phyloP scores from a whole-genome alignment of 305 asterid genomes.

The Nicotiana rustica region DNA sequence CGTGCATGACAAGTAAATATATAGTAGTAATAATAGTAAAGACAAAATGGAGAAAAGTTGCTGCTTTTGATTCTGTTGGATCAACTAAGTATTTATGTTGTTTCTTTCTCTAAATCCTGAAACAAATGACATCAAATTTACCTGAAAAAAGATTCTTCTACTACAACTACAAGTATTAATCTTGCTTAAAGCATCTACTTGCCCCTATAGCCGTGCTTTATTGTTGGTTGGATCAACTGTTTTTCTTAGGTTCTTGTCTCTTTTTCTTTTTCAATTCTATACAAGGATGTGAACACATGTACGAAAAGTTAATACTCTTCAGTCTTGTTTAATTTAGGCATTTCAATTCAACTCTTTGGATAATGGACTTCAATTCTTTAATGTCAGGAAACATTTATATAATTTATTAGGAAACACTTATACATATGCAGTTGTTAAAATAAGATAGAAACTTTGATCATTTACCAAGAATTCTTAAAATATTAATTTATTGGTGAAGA shows the following conservation, averaged over 20 bases:
- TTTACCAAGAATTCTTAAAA: background rate
- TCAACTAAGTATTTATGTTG: slow-evolving; percentile 3
- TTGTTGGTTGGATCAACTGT: slow-evolving; percentile 32
- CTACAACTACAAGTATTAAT: slow-evolving; percentile 31
- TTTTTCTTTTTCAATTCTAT: background rate
- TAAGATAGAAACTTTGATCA: background rate
- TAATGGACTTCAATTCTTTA: too few species aligned
- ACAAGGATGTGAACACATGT: slow-evolving; percentile 3
- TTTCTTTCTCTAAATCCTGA: slow-evolving; percentile 25
- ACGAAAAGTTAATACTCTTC: background rate
- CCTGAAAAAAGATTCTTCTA: slow-evolving; percentile 17
- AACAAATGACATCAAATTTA: slow-evolving; percentile 9
- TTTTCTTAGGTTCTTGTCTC: slow-evolving; percentile 4
- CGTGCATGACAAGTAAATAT: slow-evolving; percentile 34
- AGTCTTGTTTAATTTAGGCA: background rate
- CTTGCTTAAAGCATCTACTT: slow-evolving; percentile 25
- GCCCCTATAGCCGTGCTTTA: slow-evolving; percentile 6
- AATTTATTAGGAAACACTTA: background rate
- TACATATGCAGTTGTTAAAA: background rate
- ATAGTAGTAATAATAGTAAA: background rate
- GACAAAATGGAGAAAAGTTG: background rate
- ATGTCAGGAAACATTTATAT: background rate
- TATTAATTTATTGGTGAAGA: background rate
- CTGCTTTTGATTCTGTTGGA: slow-evolving; percentile 26
- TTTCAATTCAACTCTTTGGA: background rate